These are phyloP conservation scores for Penstemon davidsonii DNA, from an alignment of 257 asterid species.

Conservation along the genomic window DNA sequence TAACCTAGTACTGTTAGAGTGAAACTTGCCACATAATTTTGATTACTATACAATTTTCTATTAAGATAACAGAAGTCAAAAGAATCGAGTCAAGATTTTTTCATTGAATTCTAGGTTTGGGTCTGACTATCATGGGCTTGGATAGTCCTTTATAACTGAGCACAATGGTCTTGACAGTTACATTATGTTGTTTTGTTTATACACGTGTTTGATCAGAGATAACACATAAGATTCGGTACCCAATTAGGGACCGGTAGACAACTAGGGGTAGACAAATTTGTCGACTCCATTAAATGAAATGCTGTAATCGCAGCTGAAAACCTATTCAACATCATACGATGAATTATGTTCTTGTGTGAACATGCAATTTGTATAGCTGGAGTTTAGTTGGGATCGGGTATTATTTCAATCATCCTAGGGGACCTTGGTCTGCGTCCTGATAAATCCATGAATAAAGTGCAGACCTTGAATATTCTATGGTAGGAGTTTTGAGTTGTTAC, in stretches of 20 bases:
- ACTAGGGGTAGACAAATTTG: neutral
- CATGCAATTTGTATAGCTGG: slow-evolving; percentile 15
- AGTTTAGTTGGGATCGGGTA: neutral
- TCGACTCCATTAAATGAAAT: neutral
- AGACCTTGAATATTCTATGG: neutral
- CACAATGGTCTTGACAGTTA: too few relatives aligned
- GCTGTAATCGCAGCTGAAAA: slow-evolving; percentile 1
- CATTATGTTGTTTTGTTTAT: neutral
- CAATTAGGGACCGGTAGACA: slow-evolving; percentile 16
- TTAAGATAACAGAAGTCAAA: neutral
- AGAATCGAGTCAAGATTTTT: neutral
- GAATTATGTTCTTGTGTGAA: slow-evolving; percentile 3
- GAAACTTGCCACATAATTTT: slow-evolving; percentile 13
- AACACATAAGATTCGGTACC: too few relatives aligned
- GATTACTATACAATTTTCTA: neutral
- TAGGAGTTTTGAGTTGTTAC: slow-evolving; percentile 15
- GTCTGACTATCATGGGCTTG: too few relatives aligned
- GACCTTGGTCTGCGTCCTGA: neutral
- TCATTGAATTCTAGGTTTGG: too few relatives aligned
- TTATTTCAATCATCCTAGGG: neutral
- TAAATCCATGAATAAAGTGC: neutral
- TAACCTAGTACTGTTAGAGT: neutral
- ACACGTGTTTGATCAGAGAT: slow-evolving; percentile 17
- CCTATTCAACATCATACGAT: neutral
- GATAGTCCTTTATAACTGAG: too few relatives aligned